These are phyloP conservation scores for Penicillium crystallinum DNA, from an alignment of 495 filamentous ascomycete genomes.

Conservation along the genomic window DNA sequence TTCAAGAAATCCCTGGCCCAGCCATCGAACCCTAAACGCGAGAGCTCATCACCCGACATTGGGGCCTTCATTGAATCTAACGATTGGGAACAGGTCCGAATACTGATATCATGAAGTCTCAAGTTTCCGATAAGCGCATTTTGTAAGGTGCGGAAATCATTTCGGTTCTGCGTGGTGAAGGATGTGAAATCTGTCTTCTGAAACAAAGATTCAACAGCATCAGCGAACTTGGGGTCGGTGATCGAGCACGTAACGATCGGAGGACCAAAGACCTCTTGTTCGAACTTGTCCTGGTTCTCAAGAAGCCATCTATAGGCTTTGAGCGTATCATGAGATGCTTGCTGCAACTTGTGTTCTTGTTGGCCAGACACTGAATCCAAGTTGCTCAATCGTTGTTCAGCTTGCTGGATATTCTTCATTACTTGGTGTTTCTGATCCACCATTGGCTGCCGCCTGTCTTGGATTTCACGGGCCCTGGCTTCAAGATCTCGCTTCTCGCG, in stretches of 20 bases:
- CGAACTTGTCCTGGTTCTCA: constrained; percentile 63
- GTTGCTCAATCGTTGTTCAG: constrained; percentile 47
- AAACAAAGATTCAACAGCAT: constrained; percentile 70
- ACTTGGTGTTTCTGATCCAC: constrained; percentile 23
- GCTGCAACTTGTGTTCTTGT: constrained; percentile 57
- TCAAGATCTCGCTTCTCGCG: constrained; percentile 29
- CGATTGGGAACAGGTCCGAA: constrained; percentile 50
- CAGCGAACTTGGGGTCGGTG: constrained; percentile 66
- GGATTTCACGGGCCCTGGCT: constrained; percentile 27
- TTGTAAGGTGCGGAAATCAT: constrained; percentile 68
- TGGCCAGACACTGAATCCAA: constrained; percentile 76
- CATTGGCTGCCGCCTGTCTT: constrained; percentile 20
- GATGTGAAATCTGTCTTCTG: constrained; percentile 57
- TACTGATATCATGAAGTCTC: constrained; percentile 58
- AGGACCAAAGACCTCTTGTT: constrained; percentile 79
- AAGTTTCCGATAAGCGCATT: constrained; percentile 37
- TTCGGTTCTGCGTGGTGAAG: constrained; percentile 68
- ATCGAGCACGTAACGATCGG: constrained; percentile 77
- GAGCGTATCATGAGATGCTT: constrained; percentile 54
- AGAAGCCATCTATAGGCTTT: constrained; percentile 77
- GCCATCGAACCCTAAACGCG: constrained; percentile 63
- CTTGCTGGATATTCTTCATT: constrained; percentile 24
- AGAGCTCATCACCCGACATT: constrained; percentile 50
- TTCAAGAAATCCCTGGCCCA: constrained; percentile 72
- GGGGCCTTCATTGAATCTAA: constrained; percentile 50